Evolutionary conservation across 768 basidiomycete species (phyloP).

Genomic region (Paxillus involutus): DNA sequence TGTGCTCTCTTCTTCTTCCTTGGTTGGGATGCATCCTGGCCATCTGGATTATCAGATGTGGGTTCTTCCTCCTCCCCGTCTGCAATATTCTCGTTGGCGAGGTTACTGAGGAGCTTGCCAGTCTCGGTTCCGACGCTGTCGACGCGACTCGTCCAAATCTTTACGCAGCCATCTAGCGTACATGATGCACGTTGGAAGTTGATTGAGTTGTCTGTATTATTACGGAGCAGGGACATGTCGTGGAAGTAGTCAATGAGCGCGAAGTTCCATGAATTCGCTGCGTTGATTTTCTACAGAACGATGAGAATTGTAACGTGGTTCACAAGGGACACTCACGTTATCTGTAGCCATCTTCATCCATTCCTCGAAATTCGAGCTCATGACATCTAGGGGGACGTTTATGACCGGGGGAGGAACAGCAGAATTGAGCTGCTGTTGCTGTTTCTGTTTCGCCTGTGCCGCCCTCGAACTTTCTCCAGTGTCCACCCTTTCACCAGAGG

Average conservation of each 20-base stretch:
- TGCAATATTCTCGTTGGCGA: constrained; percentile 63
- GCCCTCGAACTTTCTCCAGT: constrained; percentile 41
- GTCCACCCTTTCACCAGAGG: constrained; percentile 42
- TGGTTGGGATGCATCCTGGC: constrained; percentile 58
- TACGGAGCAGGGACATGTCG: constrained; percentile 93
- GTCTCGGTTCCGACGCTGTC: constrained; percentile 97
- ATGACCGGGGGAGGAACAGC: constrained; percentile 56
- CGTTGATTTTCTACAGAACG: constrained; percentile 89
- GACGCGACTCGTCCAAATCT: constrained; percentile 98
- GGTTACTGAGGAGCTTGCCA: constrained; percentile 89
- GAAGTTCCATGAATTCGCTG: constrained; percentile 95
- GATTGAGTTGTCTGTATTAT: constrained; percentile 92
- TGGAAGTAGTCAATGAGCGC: constrained; percentile 99
- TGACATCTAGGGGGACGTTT: constrained; percentile 74
- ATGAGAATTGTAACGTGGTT: constrained; percentile 5
- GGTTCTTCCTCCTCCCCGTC: constrained; percentile 61
- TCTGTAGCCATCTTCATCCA: constrained; percentile 99
- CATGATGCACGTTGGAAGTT: constrained; percentile 99
- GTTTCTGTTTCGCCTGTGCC: constrained; percentile 52
- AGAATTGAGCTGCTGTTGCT: constrained; percentile 57
- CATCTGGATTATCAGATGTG: constrained; percentile 63
- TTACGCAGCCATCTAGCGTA: constrained; percentile 97
- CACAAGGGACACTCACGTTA: constrained; percentile 59
- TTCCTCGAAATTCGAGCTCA: constrained; percentile 93
- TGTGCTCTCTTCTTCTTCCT: constrained; percentile 64